These are phyloP conservation scores for Alternaria tenuissima DNA, from an alignment of 2,329 filamentous ascomycete genomes.

Conservation along the genomic window DNA sequence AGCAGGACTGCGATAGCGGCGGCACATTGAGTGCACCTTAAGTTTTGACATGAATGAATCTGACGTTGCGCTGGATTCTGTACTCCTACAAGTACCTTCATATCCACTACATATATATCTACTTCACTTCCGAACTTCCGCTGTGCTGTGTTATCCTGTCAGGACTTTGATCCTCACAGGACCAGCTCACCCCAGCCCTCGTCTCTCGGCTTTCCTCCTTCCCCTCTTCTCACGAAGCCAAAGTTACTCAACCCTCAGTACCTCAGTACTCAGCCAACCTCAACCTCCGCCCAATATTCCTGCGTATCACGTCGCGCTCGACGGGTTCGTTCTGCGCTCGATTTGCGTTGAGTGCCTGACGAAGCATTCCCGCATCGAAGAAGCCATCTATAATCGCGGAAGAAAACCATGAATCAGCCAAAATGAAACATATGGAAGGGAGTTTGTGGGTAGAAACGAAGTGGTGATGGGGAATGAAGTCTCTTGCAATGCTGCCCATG, in stretches of 20 bases:
- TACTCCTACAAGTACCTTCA: too few species aligned
- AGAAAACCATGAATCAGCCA: conserved; percentile 42
- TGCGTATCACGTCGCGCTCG: conserved; percentile 68
- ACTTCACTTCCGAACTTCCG: too few species aligned
- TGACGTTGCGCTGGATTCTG: too few species aligned
- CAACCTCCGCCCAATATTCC: conserved; percentile 79
- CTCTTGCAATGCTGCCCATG: not conserved
- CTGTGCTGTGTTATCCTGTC: too few species aligned
- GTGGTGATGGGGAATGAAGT: conserved; percentile 2
- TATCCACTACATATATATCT: too few species aligned
- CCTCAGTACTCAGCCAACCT: conserved; percentile 71
- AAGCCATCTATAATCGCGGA: conserved; percentile 76
- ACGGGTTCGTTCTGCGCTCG: conserved; percentile 55
- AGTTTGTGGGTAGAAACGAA: not conserved
- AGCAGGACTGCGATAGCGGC: too few species aligned
- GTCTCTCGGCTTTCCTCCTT: not conserved
- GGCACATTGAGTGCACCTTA: too few species aligned
- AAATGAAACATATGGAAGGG: not conserved
- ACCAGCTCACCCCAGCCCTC: too few species aligned
- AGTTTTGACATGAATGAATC: too few species aligned
- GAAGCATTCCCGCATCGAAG: conserved; percentile 94
- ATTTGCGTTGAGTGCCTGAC: conserved; percentile 83
- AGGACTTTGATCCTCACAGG: too few species aligned
- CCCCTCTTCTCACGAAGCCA: too few species aligned
- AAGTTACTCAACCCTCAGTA: not conserved